Evolutionary conservation across 2,329 filamentous ascomycete genomes (phyloP).

Genomic region (Curvularia sp.): DNA sequence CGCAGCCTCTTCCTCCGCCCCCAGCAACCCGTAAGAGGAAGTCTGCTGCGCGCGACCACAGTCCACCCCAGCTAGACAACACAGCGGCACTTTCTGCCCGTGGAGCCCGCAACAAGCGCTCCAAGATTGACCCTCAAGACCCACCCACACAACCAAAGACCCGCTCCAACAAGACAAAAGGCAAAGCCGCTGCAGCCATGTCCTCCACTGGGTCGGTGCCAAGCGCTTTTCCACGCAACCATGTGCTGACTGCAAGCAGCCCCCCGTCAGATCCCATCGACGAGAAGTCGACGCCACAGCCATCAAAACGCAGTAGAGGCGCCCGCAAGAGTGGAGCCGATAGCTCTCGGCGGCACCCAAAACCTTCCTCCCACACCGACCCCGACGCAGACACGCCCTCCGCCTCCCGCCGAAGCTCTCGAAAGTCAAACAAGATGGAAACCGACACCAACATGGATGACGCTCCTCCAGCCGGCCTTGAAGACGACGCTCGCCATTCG

Average conservation of each 20-base stretch:
- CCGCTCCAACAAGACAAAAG: slow-evolving; percentile 68
- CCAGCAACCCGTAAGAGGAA: slow-evolving; percentile 77
- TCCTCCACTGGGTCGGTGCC: slow-evolving; percentile 70
- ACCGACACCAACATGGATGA: slow-evolving; percentile 76
- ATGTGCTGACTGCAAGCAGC: slow-evolving; percentile 52
- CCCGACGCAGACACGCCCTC: slow-evolving; percentile 28
- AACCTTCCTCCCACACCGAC: slow-evolving; percentile 35
- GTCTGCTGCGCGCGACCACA: slow-evolving; percentile 57
- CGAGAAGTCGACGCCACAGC: slow-evolving; percentile 64
- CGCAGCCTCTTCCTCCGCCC: slow-evolving; percentile 53
- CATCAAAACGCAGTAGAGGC: slow-evolving; percentile 77
- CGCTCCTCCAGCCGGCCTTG: slow-evolving; percentile 67
- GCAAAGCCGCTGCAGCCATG: slow-evolving; percentile 63
- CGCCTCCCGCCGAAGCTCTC: slow-evolving; percentile 42
- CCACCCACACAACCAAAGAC: slow-evolving; percentile 50
- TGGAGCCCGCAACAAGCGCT: slow-evolving; percentile 54
- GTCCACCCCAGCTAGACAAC: slow-evolving; percentile 56
- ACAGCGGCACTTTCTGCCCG: slow-evolving; percentile 36
- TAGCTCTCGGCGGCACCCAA: slow-evolving; percentile 23
- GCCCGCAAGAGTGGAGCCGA: slow-evolving; percentile 70
- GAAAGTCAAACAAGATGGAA: slow-evolving; percentile 55
- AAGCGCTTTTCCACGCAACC: slow-evolving; percentile 4
- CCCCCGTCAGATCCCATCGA: slow-evolving; percentile 70
- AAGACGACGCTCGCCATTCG: slow-evolving; percentile 51
- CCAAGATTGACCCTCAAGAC: slow-evolving; percentile 70